These are phyloP conservation scores for Arabidopsis lyrata DNA, from an alignment of 441 rosid species.

Conservation along the genomic window DNA sequence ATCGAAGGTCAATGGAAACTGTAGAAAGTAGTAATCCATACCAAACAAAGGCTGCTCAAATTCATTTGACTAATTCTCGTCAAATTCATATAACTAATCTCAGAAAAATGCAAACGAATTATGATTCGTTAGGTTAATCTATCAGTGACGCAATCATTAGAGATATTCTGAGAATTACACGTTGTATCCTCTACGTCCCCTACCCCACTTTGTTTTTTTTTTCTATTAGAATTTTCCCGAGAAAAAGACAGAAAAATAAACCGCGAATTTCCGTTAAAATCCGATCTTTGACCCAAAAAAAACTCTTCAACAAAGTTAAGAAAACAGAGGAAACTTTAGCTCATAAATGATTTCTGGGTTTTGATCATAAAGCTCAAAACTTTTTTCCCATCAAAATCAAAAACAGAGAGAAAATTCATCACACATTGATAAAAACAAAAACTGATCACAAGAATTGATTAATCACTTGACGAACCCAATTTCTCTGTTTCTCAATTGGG, in stretches of 20 bases:
- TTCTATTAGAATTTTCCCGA: constrained; percentile 17
- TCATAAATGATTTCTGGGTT: not conserved
- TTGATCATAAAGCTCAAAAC: not conserved
- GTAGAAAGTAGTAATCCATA: constrained; percentile 29
- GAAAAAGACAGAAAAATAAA: constrained; percentile 13
- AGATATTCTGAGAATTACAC: constrained; percentile 31
- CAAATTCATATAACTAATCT: constrained; percentile 17
- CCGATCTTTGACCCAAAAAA: constrained; percentile 18
- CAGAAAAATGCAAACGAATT: constrained; percentile 9
- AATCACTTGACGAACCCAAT: constrained; percentile 10
- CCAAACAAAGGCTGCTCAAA: constrained; percentile 25
- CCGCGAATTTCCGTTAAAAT: constrained; percentile 16
- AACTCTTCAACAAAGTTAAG: not conserved
- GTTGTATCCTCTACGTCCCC: constrained; percentile 8
- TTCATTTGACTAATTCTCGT: constrained; percentile 33
- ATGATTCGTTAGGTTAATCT: constrained; percentile 7
- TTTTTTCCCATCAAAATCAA: not conserved
- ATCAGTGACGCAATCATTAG: constrained; percentile 27
- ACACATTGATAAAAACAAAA: not conserved
- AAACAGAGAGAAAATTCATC: not conserved
- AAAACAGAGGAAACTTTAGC: constrained; percentile 11
- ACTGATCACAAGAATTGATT: not conserved
- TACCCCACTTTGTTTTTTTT: constrained; percentile 27
- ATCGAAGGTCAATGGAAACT: constrained; percentile 32
- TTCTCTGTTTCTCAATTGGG: not conserved